phyloP scores from a whole-genome alignment of 306 rosid species.

The Casuarina cunninghamiana region DNA sequence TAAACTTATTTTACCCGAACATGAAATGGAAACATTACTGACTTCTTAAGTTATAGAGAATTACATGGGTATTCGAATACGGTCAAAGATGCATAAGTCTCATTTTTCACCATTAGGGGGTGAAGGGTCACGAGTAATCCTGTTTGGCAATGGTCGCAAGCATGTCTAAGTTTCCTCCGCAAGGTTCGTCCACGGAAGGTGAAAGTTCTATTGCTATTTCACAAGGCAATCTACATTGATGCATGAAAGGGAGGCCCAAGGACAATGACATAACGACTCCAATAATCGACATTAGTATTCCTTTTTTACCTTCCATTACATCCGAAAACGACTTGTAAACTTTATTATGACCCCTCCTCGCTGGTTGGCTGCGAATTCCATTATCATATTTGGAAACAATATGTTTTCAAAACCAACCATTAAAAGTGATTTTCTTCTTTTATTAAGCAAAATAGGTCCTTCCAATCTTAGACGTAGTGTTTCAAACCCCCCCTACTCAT shows the following conservation, averaged over 20 bases:
- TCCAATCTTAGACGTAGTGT: neutral
- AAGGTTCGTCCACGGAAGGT: too few species aligned
- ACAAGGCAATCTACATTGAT: too few species aligned
- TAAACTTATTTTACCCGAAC: neutral
- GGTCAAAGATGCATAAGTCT: neutral
- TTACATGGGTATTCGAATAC: neutral
- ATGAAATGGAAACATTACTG: neutral
- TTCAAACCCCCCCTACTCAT: neutral
- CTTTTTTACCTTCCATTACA: too few species aligned
- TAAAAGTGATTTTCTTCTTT: neutral
- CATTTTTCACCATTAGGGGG: neutral
- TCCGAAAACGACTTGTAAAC: too few species aligned
- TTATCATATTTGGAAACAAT: neutral
- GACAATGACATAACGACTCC: too few species aligned
- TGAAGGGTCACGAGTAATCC: neutral
- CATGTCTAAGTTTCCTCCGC: too few species aligned
- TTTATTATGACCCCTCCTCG: too few species aligned
- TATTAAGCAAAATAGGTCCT: neutral
- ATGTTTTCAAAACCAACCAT: neutral
- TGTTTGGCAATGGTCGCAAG: neutral
- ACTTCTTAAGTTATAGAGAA: neutral
- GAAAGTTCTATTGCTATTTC: too few species aligned
- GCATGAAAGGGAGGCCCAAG: too few species aligned
- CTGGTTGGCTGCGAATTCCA: too few species aligned
- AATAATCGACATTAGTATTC: too few species aligned